phyloP scores from a whole-genome alignment of 2,329 filamentous ascomycete genomes.

The Chaetoscypha palmicola region DNA sequence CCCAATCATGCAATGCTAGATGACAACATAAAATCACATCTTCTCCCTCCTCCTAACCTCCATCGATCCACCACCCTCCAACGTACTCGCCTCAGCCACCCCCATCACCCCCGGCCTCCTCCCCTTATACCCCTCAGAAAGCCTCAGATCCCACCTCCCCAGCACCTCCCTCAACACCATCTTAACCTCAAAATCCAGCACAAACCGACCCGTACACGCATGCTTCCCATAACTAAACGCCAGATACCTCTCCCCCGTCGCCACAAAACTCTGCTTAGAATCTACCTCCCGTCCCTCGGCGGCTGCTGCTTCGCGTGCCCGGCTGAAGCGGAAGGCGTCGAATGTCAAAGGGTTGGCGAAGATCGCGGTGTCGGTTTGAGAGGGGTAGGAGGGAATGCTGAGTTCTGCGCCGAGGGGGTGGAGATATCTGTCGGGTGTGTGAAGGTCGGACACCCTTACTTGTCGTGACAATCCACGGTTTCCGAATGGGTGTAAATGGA shows the following conservation, averaged over 20 bases:
- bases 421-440: slow-evolving; percentile 38
- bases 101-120: neutral
- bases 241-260: slow-evolving; percentile 16
- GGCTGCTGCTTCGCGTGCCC: slow-evolving; percentile 4
- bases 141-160: neutral
- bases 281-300: too few species aligned
- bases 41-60: neutral
- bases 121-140: neutral
- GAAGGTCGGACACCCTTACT: slow-evolving; percentile 21
- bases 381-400: slow-evolving; percentile 17
- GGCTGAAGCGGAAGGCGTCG: slow-evolving; percentile 13
- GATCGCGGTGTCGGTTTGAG: slow-evolving; percentile 8
- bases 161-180: slow-evolving; percentile 4
- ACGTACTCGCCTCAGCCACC: neutral
- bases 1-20: too few species aligned
- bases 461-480: slow-evolving; percentile 19
- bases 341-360: slow-evolving; percentile 10
- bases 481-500: slow-evolving; percentile 31
- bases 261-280: slow-evolving; percentile 11
- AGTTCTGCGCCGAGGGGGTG: slow-evolving; percentile 31
- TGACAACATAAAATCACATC: too few species aligned
- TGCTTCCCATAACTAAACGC: slow-evolving; percentile 25
- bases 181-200: slow-evolving; percentile 25
- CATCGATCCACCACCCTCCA: neutral
- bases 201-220: slow-evolving; percentile 27